Evolutionary conservation across 176 grass and related monocot genomes (phyloP).

Genomic region (Chrysopogon serrulatus): DNA sequence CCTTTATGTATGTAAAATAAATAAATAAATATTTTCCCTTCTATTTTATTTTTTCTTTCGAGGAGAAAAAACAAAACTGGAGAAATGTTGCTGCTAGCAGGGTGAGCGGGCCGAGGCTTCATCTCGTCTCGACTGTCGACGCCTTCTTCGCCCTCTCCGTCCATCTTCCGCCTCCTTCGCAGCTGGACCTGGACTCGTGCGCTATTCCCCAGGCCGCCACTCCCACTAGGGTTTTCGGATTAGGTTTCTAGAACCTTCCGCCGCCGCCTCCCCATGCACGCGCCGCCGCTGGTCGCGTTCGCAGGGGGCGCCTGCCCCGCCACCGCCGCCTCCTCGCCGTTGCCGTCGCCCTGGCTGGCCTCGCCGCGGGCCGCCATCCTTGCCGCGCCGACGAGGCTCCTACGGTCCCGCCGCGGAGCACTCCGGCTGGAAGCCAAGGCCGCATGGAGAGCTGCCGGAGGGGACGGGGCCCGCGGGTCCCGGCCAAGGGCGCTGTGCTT

Average conservation of each 20-base stretch:
- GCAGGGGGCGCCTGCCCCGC: constrained; percentile 23
- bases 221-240: constrained; percentile 38
- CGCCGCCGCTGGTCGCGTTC: constrained; percentile 32
- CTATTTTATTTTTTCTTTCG: background rate
- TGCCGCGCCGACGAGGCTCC: constrained; percentile 21
- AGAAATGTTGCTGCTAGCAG: background rate
- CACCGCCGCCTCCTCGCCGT: background rate
- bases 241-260: constrained; percentile 40
- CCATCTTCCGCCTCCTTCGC: background rate
- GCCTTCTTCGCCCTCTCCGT: constrained; percentile 4
- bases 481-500: constrained; percentile 66
- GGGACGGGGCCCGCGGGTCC: constrained; percentile 16
- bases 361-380: constrained; percentile 33
- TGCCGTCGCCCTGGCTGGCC: constrained; percentile 22
- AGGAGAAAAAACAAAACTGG: background rate
- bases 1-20: too few species aligned
- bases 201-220: constrained; percentile 24
- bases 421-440: constrained; percentile 35
- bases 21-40: background rate
- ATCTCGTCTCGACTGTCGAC: background rate
- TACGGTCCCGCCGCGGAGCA: constrained; percentile 28
- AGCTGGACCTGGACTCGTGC: background rate
- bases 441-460: constrained; percentile 30
- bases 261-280: constrained; percentile 29
- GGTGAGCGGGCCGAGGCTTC: background rate